Evolutionary conservation across 108 stramenopile genomes (phyloP).

Genomic region (Mayamaea pseudoterrestris): DNA sequence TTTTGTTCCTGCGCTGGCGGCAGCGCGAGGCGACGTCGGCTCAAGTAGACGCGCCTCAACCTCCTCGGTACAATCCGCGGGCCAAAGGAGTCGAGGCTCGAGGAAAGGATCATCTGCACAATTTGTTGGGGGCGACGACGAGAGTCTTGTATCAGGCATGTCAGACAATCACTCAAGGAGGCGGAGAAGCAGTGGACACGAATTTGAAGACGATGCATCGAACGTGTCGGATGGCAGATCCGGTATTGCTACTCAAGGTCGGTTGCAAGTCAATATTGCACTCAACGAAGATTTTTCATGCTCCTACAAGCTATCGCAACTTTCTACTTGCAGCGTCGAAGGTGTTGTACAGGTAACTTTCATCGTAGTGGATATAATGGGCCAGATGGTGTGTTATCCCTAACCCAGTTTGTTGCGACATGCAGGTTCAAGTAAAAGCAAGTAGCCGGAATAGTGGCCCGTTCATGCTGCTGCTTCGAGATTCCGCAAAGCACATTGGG

Average conservation of each 20-base stretch:
- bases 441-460: slow-evolving; percentile 28
- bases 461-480: slow-evolving; percentile 49
- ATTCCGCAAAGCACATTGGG: slow-evolving; percentile 54
- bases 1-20: background rate
- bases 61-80: background rate
- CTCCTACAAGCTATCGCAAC: slow-evolving; percentile 64
- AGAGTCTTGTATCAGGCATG: background rate
- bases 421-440: slow-evolving; percentile 23
- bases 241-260: slow-evolving; percentile 2
- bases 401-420: background rate
- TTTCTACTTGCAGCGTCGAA: slow-evolving; percentile 62
- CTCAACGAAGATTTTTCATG: slow-evolving; percentile 83
- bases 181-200: background rate
- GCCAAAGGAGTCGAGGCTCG: background rate
- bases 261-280: slow-evolving; percentile 40
- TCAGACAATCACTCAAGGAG: background rate
- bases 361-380: background rate
- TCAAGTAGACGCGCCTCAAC: background rate
- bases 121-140: background rate
- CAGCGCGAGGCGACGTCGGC: background rate
- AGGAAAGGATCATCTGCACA: background rate
- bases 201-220: slow-evolving; percentile 1
- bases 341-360: slow-evolving; percentile 52
- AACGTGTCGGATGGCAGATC: slow-evolving; percentile 1
- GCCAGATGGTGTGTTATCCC: background rate